These are phyloP conservation scores for Mycocentrospora acerina DNA, from an alignment of 2,329 filamentous ascomycete species.

Conservation along the genomic window DNA sequence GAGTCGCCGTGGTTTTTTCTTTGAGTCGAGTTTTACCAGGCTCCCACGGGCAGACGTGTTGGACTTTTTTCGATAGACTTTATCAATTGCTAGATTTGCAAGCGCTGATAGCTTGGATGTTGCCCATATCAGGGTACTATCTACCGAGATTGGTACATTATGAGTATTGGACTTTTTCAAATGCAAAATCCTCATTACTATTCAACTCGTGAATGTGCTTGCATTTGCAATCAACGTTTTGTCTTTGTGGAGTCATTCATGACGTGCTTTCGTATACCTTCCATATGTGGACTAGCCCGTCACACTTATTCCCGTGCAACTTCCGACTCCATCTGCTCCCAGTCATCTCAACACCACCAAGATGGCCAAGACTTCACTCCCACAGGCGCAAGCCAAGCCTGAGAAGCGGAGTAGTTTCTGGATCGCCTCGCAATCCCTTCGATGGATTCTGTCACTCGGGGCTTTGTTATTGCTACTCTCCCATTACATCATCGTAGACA, in stretches of 20 bases:
- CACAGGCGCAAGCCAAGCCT: slow-evolving; percentile 4
- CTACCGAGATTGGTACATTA: too few species aligned
- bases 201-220: too few species aligned
- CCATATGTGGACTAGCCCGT: slow-evolving; percentile 5
- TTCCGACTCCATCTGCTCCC: slow-evolving; percentile 2
- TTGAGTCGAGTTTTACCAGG: too few species aligned
- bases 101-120: too few species aligned
- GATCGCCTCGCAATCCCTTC: slow-evolving; percentile 5
- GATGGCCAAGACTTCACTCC: slow-evolving; percentile 20
- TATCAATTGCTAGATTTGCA: too few species aligned
- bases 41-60: too few species aligned
- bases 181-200: too few species aligned
- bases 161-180: too few species aligned
- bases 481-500: slow-evolving; percentile 13
- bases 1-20: too few species aligned
- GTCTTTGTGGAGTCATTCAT: too few species aligned
- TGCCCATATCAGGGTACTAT: too few species aligned
- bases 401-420: slow-evolving; percentile 2
- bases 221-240: too few species aligned
- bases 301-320: slow-evolving; percentile 7
- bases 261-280: slow-evolving; percentile 33
- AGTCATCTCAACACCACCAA: slow-evolving; percentile 3
- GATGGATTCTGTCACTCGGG: slow-evolving; percentile 6
- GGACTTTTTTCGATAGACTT: not conserved
- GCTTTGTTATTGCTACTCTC: slow-evolving; percentile 12